These are phyloP conservation scores for Aschersonia sp. DNA, from an alignment of 2,329 filamentous ascomycete genomes.

Conservation along the genomic window DNA sequence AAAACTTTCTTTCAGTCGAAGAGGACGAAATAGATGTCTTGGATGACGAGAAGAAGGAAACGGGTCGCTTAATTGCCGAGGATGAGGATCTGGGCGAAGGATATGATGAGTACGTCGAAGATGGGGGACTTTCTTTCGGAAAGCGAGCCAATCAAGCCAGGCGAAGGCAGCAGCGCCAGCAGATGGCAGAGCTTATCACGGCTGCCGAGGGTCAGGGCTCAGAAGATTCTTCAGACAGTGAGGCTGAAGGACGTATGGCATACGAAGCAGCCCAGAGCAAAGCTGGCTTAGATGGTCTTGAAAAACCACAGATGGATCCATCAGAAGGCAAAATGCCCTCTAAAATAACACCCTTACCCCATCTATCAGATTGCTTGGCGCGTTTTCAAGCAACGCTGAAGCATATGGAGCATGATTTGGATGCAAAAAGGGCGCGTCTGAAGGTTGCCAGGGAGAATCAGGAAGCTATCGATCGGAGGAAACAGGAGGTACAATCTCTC, in stretches of 20 bases:
- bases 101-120: conserved; percentile 83
- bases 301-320: conserved; percentile 23
- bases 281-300: conserved; percentile 67
- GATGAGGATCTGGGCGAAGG: conserved; percentile 91
- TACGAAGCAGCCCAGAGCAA: conserved; percentile 81
- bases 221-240: conserved; percentile 53
- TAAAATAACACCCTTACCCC: conserved; percentile 65
- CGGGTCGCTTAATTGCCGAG: conserved; percentile 64
- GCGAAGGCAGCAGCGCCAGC: conserved; percentile 48
- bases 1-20: conserved; percentile 53
- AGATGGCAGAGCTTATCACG: conserved; percentile 74
- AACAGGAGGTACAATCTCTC: conserved; percentile 67
- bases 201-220: conserved; percentile 56
- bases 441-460: conserved; percentile 56
- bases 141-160: conserved; percentile 65
- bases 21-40: conserved; percentile 34
- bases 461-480: conserved; percentile 49
- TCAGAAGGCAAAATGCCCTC: conserved; percentile 44
- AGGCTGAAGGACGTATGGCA: conserved; percentile 58
- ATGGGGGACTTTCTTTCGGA: conserved; percentile 66
- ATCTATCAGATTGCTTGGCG: conserved; percentile 51
- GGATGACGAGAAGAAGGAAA: conserved; percentile 42
- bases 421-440: conserved; percentile 46
- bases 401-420: conserved; percentile 48
- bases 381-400: conserved; percentile 46